Base-by-base conservation (phyloP, 306 rosid species). In the Cicer cuneatum region DNA sequence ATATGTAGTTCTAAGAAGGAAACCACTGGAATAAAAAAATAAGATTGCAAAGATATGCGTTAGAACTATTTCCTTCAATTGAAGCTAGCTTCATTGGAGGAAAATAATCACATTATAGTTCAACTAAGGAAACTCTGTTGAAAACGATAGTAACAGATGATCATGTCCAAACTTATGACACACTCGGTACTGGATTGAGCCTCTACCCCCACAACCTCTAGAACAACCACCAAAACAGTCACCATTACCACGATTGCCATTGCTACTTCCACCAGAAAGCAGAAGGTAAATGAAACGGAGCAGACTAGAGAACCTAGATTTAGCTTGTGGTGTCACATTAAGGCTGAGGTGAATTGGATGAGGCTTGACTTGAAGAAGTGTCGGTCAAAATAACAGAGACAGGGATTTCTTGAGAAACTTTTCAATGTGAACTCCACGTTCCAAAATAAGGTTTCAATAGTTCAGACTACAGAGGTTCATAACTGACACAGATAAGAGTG, bases 41-140 rank as follows among this genome's bases (percentile, higher is more conserved):
- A 59, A 7, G 14, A 66, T 56, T 15, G 21, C 12, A 53, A n/a
- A 15, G 68, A 89, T 87, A 90, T 87, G 85, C 66, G 5, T 29
- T 29, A 29, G 35, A 29, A 29, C 5, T 29, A 29, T 29, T 29
- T 29, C 35, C 35, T 1, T 29, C 35, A 5, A 29, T 5, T 29
- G 35, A 29, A 3, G 35, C 39, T 19, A 41, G 15, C 52, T 64
- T 91, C 70, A 75, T 84, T 69, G 11, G 19, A 61, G 4, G 67
- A 16, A 61, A 38, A 61, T 38, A 61, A 61, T 61, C 47, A 14
- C 38, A 37, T 9, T 46, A 38, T 14, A 61, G 14, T 8, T 46
- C 10, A 14, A 14, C 11, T 4, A 14, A 35, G 66, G 19, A 38
- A 62, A 62, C 19, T 35, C 45, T 38, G 29, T 14, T 15, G 12